Evolutionary conservation across 306 rosid species (phyloP).

Genomic region (Rubus idaeus): DNA sequence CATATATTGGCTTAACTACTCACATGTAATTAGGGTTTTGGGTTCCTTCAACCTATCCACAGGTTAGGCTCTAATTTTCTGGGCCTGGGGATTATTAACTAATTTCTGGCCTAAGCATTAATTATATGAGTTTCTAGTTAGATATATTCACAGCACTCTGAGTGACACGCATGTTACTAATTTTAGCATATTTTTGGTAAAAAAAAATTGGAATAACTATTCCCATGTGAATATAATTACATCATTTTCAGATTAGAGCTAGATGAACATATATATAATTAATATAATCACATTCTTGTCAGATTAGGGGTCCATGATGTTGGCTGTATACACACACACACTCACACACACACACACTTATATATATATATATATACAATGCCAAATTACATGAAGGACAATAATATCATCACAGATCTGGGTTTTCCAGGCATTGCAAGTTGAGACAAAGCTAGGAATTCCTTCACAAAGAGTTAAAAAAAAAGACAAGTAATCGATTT

Average conservation of each 20-base stretch:
- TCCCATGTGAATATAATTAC: background rate
- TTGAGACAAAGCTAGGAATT: background rate
- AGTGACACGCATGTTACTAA: background rate
- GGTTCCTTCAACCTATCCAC: background rate
- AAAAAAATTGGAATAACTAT: background rate
- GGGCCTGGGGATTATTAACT: background rate
- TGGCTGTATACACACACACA: background rate
- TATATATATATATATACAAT: background rate
- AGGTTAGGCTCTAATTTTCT: background rate
- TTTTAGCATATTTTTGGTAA: background rate
- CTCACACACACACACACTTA: no score
- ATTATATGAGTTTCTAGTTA: no score
- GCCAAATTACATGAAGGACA: background rate
- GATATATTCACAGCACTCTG: no score
- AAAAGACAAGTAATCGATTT: background rate
- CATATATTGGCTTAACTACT: no score
- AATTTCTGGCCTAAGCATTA: no score
- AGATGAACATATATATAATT: background rate
- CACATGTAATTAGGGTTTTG: background rate
- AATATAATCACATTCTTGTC: background rate
- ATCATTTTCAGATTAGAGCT: background rate
- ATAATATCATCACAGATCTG: background rate
- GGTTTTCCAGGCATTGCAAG: background rate
- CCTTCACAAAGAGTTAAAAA: conserved; percentile 2
- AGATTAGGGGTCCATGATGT: background rate